Base-by-base conservation (phyloP, 805 yeast species). In the Metschnikowia cerradonensis region DNA sequence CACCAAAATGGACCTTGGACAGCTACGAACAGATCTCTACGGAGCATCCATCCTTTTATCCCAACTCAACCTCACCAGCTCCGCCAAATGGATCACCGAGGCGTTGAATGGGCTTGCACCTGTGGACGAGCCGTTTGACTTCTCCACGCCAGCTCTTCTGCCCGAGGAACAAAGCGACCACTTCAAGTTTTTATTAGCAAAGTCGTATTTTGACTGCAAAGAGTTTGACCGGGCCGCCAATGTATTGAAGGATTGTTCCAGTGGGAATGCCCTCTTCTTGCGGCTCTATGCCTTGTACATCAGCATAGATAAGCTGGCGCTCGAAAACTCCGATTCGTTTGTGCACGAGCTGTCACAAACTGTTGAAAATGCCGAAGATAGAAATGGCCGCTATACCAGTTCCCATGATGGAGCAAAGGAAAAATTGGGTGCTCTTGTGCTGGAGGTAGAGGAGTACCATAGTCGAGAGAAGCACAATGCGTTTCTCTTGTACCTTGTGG, bases 41-140 rank as follows among this genome's bases (percentile, higher is more conserved):
- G 56, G 54, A 7, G 68, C 76, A 13, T 61, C 65, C 35, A 58
- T 58, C 19, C 70, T 72, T 3, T 70, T 89, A 17, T 65, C 81
- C 1, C 78, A 79, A 33, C 70, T 88, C 52, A 81, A 86, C 52
- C 72, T 90, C 11, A 76, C 77, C 60, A 83, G 82, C 47, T 83
- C 90, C 0, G 81, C 96, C 3, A 88, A 88, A 70, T 90, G 96
- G 96, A 76, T 72, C 50, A 83, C 89, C 2, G 96, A 90, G 60
- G 96, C 96, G 1, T 70, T 86, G 19, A 78, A 76, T 58, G 95
- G 92, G 0, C 67, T 87, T 54, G 63, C 61, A 19, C 54, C 45
- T 3, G 17, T 31, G 22, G 46, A 42, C 17, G 50, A 42, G 48
- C 65, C 52, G 35, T 52, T 61, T 11, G 57, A 52, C 38, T 52